Conservation (phyloP, 1,139 yeast species). For the Ashbya aceris region DNA sequence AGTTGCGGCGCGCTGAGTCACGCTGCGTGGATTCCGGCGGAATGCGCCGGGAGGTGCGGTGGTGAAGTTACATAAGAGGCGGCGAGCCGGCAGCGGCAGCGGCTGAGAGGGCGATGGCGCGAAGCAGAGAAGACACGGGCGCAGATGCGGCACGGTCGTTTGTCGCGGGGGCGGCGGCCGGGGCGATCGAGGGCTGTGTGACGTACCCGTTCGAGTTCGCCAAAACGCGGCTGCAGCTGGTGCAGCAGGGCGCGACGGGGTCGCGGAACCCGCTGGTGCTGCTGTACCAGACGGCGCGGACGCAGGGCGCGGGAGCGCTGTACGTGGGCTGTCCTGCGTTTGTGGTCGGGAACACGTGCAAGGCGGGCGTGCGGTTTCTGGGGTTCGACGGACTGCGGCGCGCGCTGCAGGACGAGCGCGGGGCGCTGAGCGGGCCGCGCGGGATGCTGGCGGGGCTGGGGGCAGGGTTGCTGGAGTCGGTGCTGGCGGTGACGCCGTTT, state of each 20-base stretch:
- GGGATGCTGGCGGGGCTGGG: constrained; percentile 95
- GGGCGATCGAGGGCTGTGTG: constrained; percentile 82
- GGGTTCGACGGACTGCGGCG: constrained; percentile 86
- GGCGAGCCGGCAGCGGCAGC: no score
- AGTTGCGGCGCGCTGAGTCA: no score
- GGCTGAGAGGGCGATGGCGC: no score
- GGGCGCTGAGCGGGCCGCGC: constrained; percentile 78
- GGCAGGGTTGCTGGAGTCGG: constrained; percentile 88
- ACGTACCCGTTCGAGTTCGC: constrained; percentile 97
- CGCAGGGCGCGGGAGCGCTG: constrained; percentile 71
- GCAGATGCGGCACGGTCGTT: no score
- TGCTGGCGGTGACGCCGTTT: constrained; percentile 91
- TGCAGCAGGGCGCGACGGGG: constrained; percentile 55
- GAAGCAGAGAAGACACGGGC: no score
- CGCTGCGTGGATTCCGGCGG: no score
- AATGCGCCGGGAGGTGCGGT: no score
- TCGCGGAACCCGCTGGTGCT: constrained; percentile 79
- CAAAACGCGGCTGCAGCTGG: constrained; percentile 81
- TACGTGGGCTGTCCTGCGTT: constrained; percentile 98
- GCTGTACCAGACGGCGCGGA: constrained; percentile 61
- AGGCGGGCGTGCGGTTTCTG: constrained; percentile 86
- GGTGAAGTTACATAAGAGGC: no score
- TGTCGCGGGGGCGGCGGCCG: constrained; percentile 88
- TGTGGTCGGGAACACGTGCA: constrained; percentile 90
- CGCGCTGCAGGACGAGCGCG: constrained; percentile 68